phyloP scores from a whole-genome alignment of 768 basidiomycete species.

The Leccinum olivaceopallidum region DNA sequence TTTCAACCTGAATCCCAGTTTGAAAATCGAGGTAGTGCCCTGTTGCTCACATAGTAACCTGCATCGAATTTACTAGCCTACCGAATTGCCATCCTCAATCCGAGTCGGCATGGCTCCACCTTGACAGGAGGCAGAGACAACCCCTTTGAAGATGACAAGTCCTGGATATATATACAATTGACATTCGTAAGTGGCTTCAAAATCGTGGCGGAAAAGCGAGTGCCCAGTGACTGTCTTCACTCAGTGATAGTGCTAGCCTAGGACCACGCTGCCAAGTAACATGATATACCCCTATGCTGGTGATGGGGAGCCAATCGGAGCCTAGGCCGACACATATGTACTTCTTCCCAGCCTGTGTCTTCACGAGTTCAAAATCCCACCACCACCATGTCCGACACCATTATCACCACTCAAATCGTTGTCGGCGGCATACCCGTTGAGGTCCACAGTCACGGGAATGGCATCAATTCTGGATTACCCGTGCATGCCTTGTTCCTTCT shows the following conservation, averaged over 20 bases:
- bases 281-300: background rate
- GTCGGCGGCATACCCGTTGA: conserved; percentile 31
- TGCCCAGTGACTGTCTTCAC: background rate
- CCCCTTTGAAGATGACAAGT: background rate
- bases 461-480: conserved; percentile 19
- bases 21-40: too few relatives aligned
- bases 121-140: too few relatives aligned
- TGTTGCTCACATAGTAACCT: too few relatives aligned
- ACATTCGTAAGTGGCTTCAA: background rate
- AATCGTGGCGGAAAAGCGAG: background rate
- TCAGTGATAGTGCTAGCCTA: background rate
- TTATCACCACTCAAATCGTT: conserved; percentile 13
- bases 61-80: too few relatives aligned
- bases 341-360: background rate
- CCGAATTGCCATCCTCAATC: too few relatives aligned
- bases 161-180: too few relatives aligned
- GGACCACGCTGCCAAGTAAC: background rate
- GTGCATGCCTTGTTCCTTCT: conserved; percentile 30
- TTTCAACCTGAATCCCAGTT: too few relatives aligned
- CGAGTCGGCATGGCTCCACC: too few relatives aligned
- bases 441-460: conserved; percentile 23
- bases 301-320: background rate
- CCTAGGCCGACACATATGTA: background rate
- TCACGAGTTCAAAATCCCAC: background rate
- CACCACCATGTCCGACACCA: conserved; percentile 20